A percentile compares a stretch with the other conserved stretches of the same genome.
phyloP scores from a whole-genome alignment of 2,329 filamentous ascomycete genomes.

The Apiospora arundinis region DNA sequence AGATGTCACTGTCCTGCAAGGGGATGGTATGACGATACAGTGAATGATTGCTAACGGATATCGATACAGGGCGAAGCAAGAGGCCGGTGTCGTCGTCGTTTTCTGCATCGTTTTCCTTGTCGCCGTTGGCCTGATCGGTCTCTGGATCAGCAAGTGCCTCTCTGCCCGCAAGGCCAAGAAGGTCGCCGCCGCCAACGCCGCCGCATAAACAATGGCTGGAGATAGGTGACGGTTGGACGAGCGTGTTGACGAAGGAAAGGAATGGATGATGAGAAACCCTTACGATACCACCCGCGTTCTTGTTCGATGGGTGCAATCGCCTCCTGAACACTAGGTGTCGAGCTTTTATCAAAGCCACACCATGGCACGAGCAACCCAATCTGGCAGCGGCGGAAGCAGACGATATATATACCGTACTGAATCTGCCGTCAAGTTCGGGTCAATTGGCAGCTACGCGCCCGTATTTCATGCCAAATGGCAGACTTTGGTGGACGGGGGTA shows the following conservation, averaged over 20 bases:
- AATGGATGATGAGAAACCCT: slow-evolving; percentile 26
- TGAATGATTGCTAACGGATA: slow-evolving; percentile 27
- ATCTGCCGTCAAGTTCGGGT: slow-evolving; percentile 9
- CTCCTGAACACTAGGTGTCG: slow-evolving; percentile 2
- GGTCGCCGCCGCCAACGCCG: slow-evolving; percentile 27
- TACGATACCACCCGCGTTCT: slow-evolving; percentile 26
- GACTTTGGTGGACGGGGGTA: slow-evolving; percentile 11
- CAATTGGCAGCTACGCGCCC: slow-evolving; percentile 8
- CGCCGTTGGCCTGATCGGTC: slow-evolving; percentile 36
- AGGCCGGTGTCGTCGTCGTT: slow-evolving; percentile 43
- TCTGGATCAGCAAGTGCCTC: slow-evolving; percentile 40
- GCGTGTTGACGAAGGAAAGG: slow-evolving; percentile 22
- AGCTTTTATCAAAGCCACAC: background rate
- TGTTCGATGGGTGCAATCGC: slow-evolving; percentile 7
- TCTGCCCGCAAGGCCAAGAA: slow-evolving; percentile 38
- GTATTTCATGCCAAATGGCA: slow-evolving; percentile 12
- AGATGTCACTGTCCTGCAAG: background rate
- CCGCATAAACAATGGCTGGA: background rate
- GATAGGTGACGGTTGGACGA: slow-evolving; percentile 5
- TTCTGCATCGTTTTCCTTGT: slow-evolving; percentile 44
- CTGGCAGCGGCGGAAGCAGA: background rate
- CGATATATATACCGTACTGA: background rate
- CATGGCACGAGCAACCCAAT: background rate
- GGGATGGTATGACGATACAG: background rate
- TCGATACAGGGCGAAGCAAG: slow-evolving; percentile 35